phyloP scores from a whole-genome alignment of 495 filamentous ascomycete species.

The Aspergillus funiculosus region DNA sequence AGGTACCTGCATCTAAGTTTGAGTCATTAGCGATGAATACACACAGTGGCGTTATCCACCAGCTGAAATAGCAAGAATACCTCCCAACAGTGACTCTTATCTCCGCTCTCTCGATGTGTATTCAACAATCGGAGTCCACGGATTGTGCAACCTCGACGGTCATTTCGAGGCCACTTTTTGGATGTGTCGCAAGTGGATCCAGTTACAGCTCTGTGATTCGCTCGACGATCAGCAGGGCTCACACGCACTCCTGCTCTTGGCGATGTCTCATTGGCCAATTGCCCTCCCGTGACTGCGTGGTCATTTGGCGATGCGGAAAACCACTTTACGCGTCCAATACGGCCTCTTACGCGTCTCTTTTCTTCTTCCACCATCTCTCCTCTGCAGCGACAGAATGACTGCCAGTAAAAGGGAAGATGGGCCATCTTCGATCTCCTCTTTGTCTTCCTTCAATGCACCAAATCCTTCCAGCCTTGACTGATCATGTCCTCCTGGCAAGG shows the following conservation, averaged over 20 bases:
- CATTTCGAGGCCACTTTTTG: neutral
- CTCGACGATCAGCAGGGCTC: neutral
- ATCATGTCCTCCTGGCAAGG: too few species aligned
- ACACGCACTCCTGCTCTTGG: conserved; percentile 10
- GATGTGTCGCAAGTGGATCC: conserved; percentile 2
- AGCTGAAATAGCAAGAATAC: too few species aligned
- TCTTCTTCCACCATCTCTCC: neutral
- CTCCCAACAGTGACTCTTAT: neutral
- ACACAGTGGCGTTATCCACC: too few species aligned
- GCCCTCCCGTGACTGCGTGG: conserved; percentile 36
- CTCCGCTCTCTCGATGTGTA: too few species aligned
- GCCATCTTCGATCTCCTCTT: neutral
- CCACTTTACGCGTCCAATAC: conserved; percentile 37
- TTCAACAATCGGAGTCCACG: too few species aligned
- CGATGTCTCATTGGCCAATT: conserved; percentile 18
- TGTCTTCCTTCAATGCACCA: neutral
- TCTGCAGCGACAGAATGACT: neutral
- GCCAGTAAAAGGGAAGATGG: too few species aligned
- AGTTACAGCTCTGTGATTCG: neutral
- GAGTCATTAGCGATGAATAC: neutral
- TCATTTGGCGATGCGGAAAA: conserved; percentile 33
- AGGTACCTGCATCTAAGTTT: neutral
- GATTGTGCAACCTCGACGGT: too few species aligned
- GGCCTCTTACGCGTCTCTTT: conserved; percentile 29
- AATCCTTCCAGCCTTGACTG: too few species aligned